phyloP scores from a whole-genome alignment of 108 stramenopile species.

The Pseudonitzschia delicatissima region DNA sequence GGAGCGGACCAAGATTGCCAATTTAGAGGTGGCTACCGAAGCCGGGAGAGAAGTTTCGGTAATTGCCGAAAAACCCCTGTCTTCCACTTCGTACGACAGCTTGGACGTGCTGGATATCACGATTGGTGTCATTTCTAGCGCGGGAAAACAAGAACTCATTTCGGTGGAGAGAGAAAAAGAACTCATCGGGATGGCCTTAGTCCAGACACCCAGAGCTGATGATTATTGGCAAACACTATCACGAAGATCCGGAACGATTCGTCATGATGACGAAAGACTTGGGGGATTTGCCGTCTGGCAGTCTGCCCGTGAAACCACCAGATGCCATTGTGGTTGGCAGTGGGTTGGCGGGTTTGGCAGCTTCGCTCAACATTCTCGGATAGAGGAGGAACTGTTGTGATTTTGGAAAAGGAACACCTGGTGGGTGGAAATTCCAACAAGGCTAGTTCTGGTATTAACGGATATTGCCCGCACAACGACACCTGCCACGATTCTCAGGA shows the following conservation, averaged over 20 bases:
- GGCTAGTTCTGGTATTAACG: slow-evolving; percentile 90
- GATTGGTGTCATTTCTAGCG: slow-evolving; percentile 58
- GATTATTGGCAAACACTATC: slow-evolving; percentile 75
- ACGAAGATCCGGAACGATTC: slow-evolving; percentile 54
- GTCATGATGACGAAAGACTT: slow-evolving; percentile 47
- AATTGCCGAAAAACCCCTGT: neutral
- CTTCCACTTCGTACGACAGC: slow-evolving; percentile 38
- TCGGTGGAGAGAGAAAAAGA: slow-evolving; percentile 57
- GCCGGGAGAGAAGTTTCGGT: neutral
- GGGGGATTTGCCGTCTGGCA: slow-evolving; percentile 16
- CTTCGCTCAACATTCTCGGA: slow-evolving; percentile 85
- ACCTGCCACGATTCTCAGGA: slow-evolving; percentile 64
- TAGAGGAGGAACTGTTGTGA: slow-evolving; percentile 76
- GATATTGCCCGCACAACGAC: slow-evolving; percentile 71
- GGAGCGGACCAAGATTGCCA: slow-evolving; percentile 32
- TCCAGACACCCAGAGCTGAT: slow-evolving; percentile 65
- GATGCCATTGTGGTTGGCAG: slow-evolving; percentile 90
- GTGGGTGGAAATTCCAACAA: slow-evolving; percentile 94
- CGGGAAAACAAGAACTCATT: slow-evolving; percentile 58
- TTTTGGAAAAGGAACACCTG: slow-evolving; percentile 87
- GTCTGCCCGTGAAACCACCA: slow-evolving; percentile 31
- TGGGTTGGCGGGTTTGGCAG: slow-evolving; percentile 86
- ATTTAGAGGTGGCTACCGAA: slow-evolving; percentile 6
- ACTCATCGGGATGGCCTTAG: slow-evolving; percentile 62
- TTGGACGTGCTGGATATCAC: slow-evolving; percentile 66